These are phyloP conservation scores for Balamuthia mandrillaris DNA, from an alignment of 208 protist genomes.

Conservation along the genomic window DNA sequence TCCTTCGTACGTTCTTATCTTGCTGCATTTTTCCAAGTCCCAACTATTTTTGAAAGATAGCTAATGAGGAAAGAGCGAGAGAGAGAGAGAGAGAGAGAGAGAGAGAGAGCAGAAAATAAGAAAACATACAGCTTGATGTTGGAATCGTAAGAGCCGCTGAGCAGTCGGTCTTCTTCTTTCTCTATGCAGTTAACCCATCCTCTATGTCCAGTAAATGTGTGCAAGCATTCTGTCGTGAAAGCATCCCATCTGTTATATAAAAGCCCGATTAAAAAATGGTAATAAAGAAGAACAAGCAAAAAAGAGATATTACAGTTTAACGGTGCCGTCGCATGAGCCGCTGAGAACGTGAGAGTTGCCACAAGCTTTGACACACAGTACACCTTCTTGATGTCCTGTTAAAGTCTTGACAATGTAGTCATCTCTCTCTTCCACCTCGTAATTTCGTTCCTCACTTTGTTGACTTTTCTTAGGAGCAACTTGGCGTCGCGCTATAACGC, in stretches of 20 bases:
- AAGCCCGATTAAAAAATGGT: too few species aligned
- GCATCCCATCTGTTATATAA: background rate
- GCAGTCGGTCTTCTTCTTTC: background rate
- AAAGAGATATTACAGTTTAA: background rate
- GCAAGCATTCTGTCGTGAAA: background rate
- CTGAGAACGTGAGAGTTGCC: background rate
- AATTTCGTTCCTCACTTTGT: too few species aligned
- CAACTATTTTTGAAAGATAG: background rate
- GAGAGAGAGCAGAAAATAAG: background rate
- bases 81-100: too few species aligned
- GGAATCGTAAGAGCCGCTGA: slow-evolving; percentile 10
- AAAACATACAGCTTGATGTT: background rate
- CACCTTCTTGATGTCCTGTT: background rate
- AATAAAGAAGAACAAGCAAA: too few species aligned
- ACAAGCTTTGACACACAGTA: background rate
- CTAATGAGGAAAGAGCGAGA: too few species aligned
- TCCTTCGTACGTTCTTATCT: background rate
- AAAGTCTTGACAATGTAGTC: background rate
- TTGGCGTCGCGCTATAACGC: too few species aligned
- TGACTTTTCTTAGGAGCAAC: too few species aligned
- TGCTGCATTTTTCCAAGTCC: background rate
- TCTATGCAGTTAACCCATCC: slow-evolving; percentile 6
- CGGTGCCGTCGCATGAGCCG: background rate
- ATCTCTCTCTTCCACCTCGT: too few species aligned
- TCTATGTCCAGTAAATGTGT: background rate